Evolutionary conservation across 768 basidiomycete species (phyloP).

Genomic region (Mycena metata): DNA sequence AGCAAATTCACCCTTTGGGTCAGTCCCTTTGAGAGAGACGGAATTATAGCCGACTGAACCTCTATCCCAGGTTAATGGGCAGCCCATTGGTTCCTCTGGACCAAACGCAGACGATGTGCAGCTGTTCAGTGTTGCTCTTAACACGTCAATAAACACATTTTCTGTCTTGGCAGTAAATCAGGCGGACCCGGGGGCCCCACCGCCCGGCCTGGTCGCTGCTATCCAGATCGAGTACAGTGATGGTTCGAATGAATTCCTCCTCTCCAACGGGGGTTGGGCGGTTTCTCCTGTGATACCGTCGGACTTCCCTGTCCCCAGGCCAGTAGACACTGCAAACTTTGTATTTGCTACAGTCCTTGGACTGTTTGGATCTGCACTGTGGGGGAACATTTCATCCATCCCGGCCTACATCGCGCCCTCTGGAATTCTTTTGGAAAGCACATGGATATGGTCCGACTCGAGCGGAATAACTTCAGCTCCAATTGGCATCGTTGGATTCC

Average conservation of each 20-base stretch:
- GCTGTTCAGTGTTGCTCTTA: slow-evolving; percentile 5
- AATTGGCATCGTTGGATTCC: slow-evolving; percentile 23
- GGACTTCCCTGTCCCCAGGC: neutral
- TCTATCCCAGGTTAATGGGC: slow-evolving; percentile 33
- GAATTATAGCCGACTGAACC: too few species aligned
- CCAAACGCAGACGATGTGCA: neutral
- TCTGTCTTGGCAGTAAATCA: slow-evolving; percentile 11
- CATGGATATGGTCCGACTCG: slow-evolving; percentile 26
- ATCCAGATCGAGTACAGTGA: slow-evolving; percentile 17
- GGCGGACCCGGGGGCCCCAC: neutral
- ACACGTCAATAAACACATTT: slow-evolving; percentile 14
- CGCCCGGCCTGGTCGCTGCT: slow-evolving; percentile 22
- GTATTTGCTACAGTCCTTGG: neutral
- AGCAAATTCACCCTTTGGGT: slow-evolving; percentile 22
- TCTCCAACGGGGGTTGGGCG: slow-evolving; percentile 23
- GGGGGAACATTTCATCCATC: slow-evolving; percentile 9
- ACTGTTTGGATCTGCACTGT: slow-evolving; percentile 13
- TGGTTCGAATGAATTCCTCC: neutral
- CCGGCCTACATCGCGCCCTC: neutral
- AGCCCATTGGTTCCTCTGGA: slow-evolving; percentile 22
- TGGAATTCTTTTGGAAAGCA: neutral
- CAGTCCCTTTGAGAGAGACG: too few species aligned
- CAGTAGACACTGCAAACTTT: neutral
- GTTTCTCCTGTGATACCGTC: slow-evolving; percentile 1
- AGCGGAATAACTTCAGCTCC: neutral